phyloP scores from a whole-genome alignment of 2,329 filamentous ascomycete genomes.

The Harringtonia aguacate region DNA sequence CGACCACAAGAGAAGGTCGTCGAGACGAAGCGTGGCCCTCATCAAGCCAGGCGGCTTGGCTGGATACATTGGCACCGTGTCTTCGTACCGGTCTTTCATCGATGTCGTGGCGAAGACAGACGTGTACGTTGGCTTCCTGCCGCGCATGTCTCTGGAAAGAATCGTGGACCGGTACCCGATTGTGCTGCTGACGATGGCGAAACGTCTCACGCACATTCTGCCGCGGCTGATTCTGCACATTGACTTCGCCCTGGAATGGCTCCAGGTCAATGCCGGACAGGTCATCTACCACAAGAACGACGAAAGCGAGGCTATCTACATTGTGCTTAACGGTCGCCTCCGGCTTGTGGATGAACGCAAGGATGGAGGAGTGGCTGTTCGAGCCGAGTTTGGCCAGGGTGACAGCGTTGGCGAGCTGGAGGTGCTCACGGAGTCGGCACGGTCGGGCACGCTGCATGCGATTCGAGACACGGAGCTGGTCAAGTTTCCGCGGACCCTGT shows the following conservation, averaged over 20 bases:
- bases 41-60: constrained; percentile 92
- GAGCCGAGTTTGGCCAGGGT: constrained; percentile 90
- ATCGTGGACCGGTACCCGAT: constrained; percentile 91
- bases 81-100: constrained; percentile 90
- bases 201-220: constrained; percentile 79
- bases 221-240: constrained; percentile 90
- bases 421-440: constrained; percentile 84
- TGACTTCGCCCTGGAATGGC: constrained; percentile 96
- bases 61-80: constrained; percentile 88
- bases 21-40: constrained; percentile 65
- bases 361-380: constrained; percentile 72
- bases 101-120: constrained; percentile 97
- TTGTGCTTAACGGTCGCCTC: constrained; percentile 87
- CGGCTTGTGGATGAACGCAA: constrained; percentile 74
- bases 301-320: constrained; percentile 96
- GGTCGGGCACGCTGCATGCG: constrained; percentile 86
- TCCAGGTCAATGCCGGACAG: constrained; percentile 90
- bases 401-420: constrained; percentile 97
- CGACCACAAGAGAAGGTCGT: constrained; percentile 33
- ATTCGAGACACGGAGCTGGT: constrained; percentile 95
- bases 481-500: constrained; percentile 89
- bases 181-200: constrained; percentile 89
- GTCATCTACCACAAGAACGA: constrained; percentile 90
- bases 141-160: constrained; percentile 72
- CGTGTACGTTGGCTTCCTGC: constrained; percentile 93